Conservation (phyloP, 176 grass and related monocot genomes). For the Thinopyrum elongatum region DNA sequence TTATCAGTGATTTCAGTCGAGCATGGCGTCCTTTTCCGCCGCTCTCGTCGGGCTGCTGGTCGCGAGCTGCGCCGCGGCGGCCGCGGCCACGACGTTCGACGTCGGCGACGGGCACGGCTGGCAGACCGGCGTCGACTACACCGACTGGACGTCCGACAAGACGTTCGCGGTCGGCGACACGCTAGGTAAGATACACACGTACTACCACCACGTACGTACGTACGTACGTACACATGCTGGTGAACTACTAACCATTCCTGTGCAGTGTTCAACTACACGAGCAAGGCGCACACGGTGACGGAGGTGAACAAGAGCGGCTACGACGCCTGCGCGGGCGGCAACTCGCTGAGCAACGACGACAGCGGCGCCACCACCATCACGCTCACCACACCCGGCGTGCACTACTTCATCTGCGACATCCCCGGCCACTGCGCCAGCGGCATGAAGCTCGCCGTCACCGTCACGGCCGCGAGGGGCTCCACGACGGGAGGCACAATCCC, state of each 20-base stretch:
- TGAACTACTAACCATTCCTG: not conserved
- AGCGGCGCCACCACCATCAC: slow-evolving; percentile 39
- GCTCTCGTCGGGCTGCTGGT: slow-evolving; percentile 11
- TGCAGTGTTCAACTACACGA: slow-evolving; percentile 62
- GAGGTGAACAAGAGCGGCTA: slow-evolving; percentile 59
- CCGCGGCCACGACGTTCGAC: slow-evolving; percentile 47
- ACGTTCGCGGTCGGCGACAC: slow-evolving; percentile 32
- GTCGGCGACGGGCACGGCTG: slow-evolving; percentile 68
- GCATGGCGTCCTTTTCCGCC: slow-evolving; percentile 28
- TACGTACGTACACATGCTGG: not conserved
- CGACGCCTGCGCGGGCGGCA: slow-evolving; percentile 48
- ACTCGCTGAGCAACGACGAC: slow-evolving; percentile 46
- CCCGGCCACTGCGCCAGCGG: slow-evolving; percentile 53
- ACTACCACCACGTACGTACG: too few species aligned
- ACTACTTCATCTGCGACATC: slow-evolving; percentile 70
- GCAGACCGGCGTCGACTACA: slow-evolving; percentile 45
- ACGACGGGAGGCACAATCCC: not conserved
- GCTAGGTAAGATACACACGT: slow-evolving; percentile 52
- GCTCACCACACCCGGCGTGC: slow-evolving; percentile 37
- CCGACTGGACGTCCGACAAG: slow-evolving; percentile 42
- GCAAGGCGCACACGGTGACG: slow-evolving; percentile 61
- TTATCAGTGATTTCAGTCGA: not conserved
- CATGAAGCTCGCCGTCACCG: slow-evolving; percentile 68
- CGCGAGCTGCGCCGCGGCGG: slow-evolving; percentile 13
- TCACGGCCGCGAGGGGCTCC: not conserved